A percentile compares a stretch with the other conserved stretches of the same genome.
Conservation (phyloP, 371 early-diverging fungal species). For the Actinomortierella wolfii region DNA sequence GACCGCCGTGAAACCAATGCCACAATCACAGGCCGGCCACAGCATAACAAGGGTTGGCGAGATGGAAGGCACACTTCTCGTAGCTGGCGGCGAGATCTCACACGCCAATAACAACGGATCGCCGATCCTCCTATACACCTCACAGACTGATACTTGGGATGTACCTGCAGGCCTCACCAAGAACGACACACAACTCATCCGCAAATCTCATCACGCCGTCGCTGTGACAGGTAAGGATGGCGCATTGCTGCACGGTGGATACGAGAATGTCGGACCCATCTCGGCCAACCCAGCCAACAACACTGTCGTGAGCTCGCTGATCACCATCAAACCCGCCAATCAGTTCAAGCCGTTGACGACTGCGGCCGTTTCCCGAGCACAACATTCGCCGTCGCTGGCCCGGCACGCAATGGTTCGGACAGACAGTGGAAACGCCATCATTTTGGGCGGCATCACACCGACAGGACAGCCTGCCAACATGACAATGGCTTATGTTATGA, state of each 20-base stretch:
- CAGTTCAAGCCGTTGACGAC: constrained; percentile 13
- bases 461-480: constrained; percentile 27
- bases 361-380: constrained; percentile 24
- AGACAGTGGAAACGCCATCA: constrained; percentile 25
- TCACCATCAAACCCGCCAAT: constrained; percentile 19
- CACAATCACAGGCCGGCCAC: constrained; percentile 23
- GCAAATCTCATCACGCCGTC: constrained; percentile 24
- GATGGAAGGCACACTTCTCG: constrained; percentile 22
- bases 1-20: constrained; percentile 2
- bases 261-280: neutral
- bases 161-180: constrained; percentile 12
- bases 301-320: constrained; percentile 18
- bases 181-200: constrained; percentile 20
- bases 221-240: constrained; percentile 34
- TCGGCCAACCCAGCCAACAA: constrained; percentile 12
- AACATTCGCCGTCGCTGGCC: constrained; percentile 22
- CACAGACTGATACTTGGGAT: too few species aligned
- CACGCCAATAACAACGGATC: constrained; percentile 4
- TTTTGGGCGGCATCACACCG: constrained; percentile 29
- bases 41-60: constrained; percentile 6
- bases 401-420: constrained; percentile 42
- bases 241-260: constrained; percentile 31
- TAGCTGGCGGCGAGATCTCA: constrained; percentile 39
- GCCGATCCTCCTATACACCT: constrained; percentile 12
- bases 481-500: constrained; percentile 19